Evolutionary conservation across 306 rosid genomes (phyloP).

Genomic region (Prunus kanzakura): DNA sequence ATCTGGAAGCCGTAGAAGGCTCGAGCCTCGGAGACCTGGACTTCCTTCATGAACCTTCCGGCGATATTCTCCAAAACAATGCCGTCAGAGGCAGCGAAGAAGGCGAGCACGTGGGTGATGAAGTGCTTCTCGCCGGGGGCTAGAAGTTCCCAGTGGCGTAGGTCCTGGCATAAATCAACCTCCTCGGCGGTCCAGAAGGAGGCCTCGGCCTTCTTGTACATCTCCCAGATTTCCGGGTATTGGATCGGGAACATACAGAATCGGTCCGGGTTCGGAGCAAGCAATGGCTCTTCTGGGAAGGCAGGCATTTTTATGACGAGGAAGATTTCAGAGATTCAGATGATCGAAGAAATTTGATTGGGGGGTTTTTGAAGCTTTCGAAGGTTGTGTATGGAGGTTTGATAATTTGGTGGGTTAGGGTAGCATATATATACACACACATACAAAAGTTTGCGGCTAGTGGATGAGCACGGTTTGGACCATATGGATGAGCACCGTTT

Average conservation of each 20-base stretch:
- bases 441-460: background rate
- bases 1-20: conserved; percentile 94
- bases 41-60: conserved; percentile 79
- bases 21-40: conserved; percentile 76
- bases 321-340: background rate
- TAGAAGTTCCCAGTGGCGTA: conserved; percentile 53
- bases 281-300: conserved; percentile 65
- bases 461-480: background rate
- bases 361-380: background rate
- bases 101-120: conserved; percentile 71
- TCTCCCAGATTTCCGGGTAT: conserved; percentile 84
- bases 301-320: conserved; percentile 50
- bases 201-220: conserved; percentile 93
- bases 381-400: background rate
- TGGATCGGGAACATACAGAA: conserved; percentile 95
- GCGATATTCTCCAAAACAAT: conserved; percentile 84
- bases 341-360: background rate
- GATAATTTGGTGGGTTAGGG: background rate
- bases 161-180: conserved; percentile 68
- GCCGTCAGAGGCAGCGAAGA: conserved; percentile 91
- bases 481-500: background rate
- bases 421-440: background rate
- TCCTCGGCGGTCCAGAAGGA: conserved; percentile 94
- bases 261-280: conserved; percentile 67
- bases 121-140: conserved; percentile 72